These are phyloP conservation scores for Taphrina flavorubra DNA, from an alignment of 1,139 yeast species.

Conservation along the genomic window DNA sequence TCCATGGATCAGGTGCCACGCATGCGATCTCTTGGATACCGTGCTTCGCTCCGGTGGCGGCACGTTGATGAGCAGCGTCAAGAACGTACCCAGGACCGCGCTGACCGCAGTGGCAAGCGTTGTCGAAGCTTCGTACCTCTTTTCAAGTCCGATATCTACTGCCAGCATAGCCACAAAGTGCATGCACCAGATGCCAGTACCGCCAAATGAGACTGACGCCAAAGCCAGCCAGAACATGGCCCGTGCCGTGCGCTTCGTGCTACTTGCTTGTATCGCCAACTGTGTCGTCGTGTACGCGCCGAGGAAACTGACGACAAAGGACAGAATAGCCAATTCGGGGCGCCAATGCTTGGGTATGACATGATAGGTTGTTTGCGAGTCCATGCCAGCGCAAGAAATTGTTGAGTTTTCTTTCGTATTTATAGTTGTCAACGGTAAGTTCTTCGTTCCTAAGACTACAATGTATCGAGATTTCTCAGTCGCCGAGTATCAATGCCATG, in stretches of 20 bases:
- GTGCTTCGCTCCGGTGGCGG: constrained; percentile 21
- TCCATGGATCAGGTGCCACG: constrained; percentile 11
- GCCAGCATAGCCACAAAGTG: constrained; percentile 38
- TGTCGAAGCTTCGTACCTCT: neutral
- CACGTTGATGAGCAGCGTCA: constrained; percentile 16
- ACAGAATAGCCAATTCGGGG: constrained; percentile 5
- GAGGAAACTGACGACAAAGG: constrained; percentile 24
- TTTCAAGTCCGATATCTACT: constrained; percentile 13
- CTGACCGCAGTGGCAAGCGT: constrained; percentile 21
- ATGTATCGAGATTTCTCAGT: no score
- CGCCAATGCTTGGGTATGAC: constrained; percentile 34
- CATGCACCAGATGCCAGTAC: constrained; percentile 40
- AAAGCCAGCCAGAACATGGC: constrained; percentile 25
- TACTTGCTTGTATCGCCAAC: constrained; percentile 16
- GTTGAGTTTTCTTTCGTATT: neutral
- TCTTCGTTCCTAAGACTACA: no score
- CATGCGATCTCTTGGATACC: neutral
- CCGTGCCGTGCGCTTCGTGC: constrained; percentile 13
- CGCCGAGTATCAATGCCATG: no score
- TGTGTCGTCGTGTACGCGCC: constrained; percentile 36
- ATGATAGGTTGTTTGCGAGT: neutral
- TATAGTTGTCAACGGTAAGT: no score
- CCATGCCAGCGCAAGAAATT: neutral
- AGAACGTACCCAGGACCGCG: constrained; percentile 22
- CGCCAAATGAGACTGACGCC: constrained; percentile 28